Evolutionary conservation across 805 yeast genomes (phyloP), one percentile per base, ranked within the genome.

Genomic region (Clavispora asparagi): DNA sequence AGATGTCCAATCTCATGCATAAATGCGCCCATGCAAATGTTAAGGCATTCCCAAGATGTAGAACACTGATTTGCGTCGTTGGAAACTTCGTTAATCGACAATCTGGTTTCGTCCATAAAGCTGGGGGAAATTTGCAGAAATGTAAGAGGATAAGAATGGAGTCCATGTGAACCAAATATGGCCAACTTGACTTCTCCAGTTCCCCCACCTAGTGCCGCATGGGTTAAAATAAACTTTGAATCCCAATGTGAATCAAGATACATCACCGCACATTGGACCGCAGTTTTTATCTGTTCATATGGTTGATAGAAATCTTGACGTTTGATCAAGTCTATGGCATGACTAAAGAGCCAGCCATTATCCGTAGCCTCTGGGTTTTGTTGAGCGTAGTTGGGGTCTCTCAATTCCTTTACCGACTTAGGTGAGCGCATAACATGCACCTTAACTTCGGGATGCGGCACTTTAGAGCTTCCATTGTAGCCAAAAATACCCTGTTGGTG

Each of bases 151-250:
- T 96, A 94, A 1, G 96, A 79, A 62, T 87, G 91, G 11, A 89
- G 54, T 0, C 96, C 94, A 59, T 94, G 98, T 7, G 95, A 83
- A 6, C 99, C 99, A 65, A 91, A 92, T 9, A 94, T 89, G 1
- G 96, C 98, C 45, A 94, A 66, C 52, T 82, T 82, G 38, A 88
- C 70, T 38, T 79, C 70, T 37, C 76, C 83, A 25, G 76, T 75
- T 11, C 94, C 94, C 27, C 98, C 98, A 40, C 98, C 98, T 14
- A 92, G 68, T 0, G 98, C 98, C 2, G 97, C 97, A 67, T 94
- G 98, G 2, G 89, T 88, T 32, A 81, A 63, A 41, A 94, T 82
- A 52, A 86, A 65, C 16, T 80, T 71, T 29, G 67, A 64, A 62
- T 91, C 95, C 86, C 89, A 94, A 59, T 85, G 90, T 1, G 95